Evolutionary conservation across 495 filamentous ascomycete species (phyloP).

Genomic region (Cairneyella variabilis): DNA sequence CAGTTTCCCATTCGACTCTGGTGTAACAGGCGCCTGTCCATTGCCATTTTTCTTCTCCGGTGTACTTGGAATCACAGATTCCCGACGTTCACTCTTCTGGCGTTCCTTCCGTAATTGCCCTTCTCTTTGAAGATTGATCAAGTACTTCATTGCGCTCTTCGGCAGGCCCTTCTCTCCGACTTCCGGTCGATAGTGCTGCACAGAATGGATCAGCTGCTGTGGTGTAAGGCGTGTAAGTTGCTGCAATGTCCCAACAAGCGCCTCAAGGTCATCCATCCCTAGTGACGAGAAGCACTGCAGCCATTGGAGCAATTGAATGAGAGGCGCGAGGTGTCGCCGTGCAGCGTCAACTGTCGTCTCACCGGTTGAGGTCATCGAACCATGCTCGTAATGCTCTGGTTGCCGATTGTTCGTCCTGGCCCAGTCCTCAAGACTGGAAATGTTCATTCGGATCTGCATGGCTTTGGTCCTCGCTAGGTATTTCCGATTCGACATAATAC

Average conservation of each 20-base stretch:
- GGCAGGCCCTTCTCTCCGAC: constrained; percentile 91
- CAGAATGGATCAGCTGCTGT: constrained; percentile 87
- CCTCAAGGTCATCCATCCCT: constrained; percentile 80
- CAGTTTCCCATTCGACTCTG: constrained; percentile 28
- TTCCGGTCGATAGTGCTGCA: constrained; percentile 88
- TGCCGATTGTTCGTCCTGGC: constrained; percentile 87
- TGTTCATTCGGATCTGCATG: constrained; percentile 99
- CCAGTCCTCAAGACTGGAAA: constrained; percentile 95
- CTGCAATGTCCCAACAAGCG: constrained; percentile 76
- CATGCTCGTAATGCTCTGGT: constrained; percentile 93
- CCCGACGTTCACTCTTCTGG: constrained; percentile 32
- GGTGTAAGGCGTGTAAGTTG: constrained; percentile 82
- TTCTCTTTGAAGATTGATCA: constrained; percentile 76
- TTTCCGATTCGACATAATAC: constrained; percentile 91
- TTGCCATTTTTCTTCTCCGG: constrained; percentile 33
- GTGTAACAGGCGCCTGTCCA: constrained; percentile 31
- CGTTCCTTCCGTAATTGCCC: constrained; percentile 51
- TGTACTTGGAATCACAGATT: constrained; percentile 29
- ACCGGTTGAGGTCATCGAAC: constrained; percentile 79
- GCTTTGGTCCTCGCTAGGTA: constrained; percentile 97
- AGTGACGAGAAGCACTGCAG: constrained; percentile 95
- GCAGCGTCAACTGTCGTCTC: constrained; percentile 82
- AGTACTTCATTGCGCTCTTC: constrained; percentile 81
- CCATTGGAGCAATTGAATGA: constrained; percentile 96
- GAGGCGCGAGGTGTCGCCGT: constrained; percentile 77